phyloP scores from a whole-genome alignment of 768 basidiomycete species.

The Boletus rufocinnamomeus region DNA sequence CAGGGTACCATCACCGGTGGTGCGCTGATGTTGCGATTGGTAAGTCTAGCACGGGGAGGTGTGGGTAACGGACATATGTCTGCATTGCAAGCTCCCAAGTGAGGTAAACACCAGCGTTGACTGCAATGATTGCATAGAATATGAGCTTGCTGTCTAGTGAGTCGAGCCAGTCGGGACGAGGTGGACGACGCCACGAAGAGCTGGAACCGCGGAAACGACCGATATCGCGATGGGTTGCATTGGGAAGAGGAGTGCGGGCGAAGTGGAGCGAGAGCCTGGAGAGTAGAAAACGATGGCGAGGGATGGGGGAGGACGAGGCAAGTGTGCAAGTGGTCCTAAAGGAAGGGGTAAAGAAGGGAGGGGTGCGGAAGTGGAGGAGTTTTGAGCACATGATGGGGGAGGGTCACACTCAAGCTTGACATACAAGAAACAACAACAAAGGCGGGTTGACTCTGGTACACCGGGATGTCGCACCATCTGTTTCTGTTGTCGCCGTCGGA shows the following conservation, averaged over 20 bases:
- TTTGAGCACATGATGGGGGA: constrained; percentile 2
- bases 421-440: constrained; percentile 21
- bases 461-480: constrained; percentile 79
- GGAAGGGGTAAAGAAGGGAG: not conserved
- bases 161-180: constrained; percentile 44
- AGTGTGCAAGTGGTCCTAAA: not conserved
- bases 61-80: constrained; percentile 37
- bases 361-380: constrained; percentile 15
- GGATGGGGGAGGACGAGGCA: not conserved
- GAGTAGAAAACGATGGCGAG: constrained; percentile 3
- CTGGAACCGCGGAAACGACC: constrained; percentile 7
- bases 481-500: constrained; percentile 86
- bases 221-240: constrained; percentile 29
- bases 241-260: constrained; percentile 11
- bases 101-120: constrained; percentile 63
- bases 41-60: not conserved
- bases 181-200: constrained; percentile 33
- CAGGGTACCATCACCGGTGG: constrained; percentile 41
- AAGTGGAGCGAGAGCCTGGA: constrained; percentile 19
- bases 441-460: constrained; percentile 2
- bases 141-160: constrained; percentile 53
- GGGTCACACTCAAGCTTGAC: not conserved
- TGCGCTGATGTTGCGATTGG: constrained; percentile 30
- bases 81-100: constrained; percentile 51
- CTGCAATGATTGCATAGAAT: constrained; percentile 63